phyloP scores from a whole-genome alignment of 1,139 yeast species.

The Petasospora fabianii region DNA sequence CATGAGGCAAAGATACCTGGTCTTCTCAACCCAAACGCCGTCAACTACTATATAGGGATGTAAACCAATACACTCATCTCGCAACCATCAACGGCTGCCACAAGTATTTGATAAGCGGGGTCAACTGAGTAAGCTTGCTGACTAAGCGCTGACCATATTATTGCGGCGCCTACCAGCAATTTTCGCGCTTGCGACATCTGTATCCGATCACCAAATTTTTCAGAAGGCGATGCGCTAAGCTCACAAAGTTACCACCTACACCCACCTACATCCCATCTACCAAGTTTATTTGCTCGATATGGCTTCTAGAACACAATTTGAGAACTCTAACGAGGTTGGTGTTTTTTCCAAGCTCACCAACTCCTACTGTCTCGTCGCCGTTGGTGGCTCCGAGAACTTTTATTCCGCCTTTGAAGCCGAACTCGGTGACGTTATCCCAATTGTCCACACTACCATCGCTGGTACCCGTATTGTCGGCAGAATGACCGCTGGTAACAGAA shows the following conservation, averaged over 20 bases:
- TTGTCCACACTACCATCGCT: constrained; percentile 95
- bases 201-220: neutral
- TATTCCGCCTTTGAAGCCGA: constrained; percentile 97
- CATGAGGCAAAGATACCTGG: no score
- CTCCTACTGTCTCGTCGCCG: constrained; percentile 93
- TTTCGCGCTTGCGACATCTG: no score
- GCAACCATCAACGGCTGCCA: no score
- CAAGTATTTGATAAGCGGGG: no score
- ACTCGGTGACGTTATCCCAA: constrained; percentile 93
- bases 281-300: constrained; percentile 25
- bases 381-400: constrained; percentile 97
- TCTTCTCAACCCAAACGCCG: no score
- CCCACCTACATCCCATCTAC: neutral
- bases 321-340: constrained; percentile 97
- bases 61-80: no score
- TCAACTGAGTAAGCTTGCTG: no score
- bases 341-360: constrained; percentile 96
- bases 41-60: no score
- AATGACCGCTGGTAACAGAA: constrained; percentile 98
- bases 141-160: no score
- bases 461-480: constrained; percentile 98
- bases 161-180: no score
- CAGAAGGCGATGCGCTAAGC: neutral
- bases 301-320: constrained; percentile 73
- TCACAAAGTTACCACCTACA: neutral